phyloP scores from a whole-genome alignment of 441 rosid genomes.

The Eutrema salsugineum region DNA sequence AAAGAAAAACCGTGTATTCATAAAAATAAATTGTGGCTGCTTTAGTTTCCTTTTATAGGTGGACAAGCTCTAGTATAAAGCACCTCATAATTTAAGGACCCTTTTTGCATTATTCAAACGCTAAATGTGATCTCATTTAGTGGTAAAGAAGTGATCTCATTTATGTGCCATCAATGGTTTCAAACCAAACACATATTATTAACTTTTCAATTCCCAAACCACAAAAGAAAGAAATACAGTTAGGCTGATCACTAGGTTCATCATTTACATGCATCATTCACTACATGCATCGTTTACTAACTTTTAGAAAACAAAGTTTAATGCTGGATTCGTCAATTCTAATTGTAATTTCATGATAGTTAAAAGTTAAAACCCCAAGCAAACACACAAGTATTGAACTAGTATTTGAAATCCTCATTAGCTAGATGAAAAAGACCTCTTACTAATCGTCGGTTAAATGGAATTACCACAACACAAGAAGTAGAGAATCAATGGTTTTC shows the following conservation, averaged over 20 bases:
- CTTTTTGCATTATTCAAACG: constrained; percentile 14
- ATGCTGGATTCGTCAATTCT: background rate
- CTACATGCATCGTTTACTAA: background rate
- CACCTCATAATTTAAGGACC: background rate
- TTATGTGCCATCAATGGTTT: constrained; percentile 21
- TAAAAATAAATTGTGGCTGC: background rate
- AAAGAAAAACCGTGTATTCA: background rate
- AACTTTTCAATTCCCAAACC: constrained; percentile 16
- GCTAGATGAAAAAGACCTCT: no score
- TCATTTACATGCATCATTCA: no score
- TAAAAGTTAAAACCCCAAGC: no score
- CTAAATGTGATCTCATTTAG: constrained; percentile 17
- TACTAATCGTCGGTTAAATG: no score
- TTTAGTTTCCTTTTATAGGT: constrained; percentile 10
- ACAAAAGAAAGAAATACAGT: constrained; percentile 7
- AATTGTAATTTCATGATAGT: background rate
- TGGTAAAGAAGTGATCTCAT: constrained; percentile 13
- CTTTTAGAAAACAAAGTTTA: background rate
- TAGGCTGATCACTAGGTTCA: background rate
- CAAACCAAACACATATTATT: constrained; percentile 18
- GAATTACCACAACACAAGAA: no score
- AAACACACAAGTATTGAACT: no score
- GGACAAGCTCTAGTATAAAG: background rate
- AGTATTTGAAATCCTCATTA: no score
- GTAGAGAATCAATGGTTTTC: no score